A percentile compares a stretch with the other conserved stretches of the same genome.
Evolutionary conservation across 179 eudicot genomes (phyloP).

Genomic region (Vitellaria paradoxa): DNA sequence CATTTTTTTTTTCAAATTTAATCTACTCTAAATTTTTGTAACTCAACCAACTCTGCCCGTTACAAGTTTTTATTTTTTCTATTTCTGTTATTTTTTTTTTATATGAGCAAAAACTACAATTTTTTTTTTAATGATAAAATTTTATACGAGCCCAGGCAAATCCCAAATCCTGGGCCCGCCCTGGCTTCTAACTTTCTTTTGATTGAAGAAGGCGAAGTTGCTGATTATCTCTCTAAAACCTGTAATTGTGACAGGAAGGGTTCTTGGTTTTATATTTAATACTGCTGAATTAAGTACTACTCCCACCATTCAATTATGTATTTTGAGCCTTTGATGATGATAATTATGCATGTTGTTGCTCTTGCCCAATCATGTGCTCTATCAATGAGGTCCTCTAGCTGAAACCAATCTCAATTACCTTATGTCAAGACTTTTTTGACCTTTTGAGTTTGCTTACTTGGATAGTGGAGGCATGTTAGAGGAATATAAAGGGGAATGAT

Average conservation of each 20-base stretch:
- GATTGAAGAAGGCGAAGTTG: conserved; percentile 7
- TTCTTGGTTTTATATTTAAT: not conserved
- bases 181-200: not conserved
- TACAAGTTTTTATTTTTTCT: too few species aligned
- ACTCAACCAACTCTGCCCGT: too few species aligned
- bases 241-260: not conserved
- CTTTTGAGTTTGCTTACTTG: not conserved
- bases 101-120: too few species aligned
- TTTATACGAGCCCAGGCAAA: too few species aligned
- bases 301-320: too few species aligned
- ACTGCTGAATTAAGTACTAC: too few species aligned
- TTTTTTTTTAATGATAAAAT: too few species aligned
- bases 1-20: too few species aligned
- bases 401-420: not conserved
- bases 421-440: not conserved
- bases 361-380: not conserved
- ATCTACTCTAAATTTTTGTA: too few species aligned
- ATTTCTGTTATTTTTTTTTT: too few species aligned
- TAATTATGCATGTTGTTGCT: not conserved
- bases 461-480: not conserved
- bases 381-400: not conserved
- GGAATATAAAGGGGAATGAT: not conserved
- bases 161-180: too few species aligned
- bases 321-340: not conserved
- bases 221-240: not conserved